A percentile compares a stretch with the other conserved stretches of the same genome.
Conservation (phyloP, 805 yeast species). For the Tetrapisispora taiwanensis region DNA sequence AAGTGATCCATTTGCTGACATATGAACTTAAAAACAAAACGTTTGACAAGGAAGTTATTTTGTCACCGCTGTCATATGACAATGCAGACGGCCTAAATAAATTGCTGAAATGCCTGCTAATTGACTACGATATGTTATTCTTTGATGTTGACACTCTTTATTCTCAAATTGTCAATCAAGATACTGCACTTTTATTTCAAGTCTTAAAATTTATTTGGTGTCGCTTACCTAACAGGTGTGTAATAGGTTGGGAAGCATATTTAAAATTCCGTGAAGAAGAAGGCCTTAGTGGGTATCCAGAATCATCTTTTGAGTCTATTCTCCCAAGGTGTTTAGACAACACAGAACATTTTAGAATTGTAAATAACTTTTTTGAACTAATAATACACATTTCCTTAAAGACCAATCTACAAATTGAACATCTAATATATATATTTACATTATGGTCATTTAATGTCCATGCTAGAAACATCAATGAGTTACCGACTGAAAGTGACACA, state of each 20-base stretch:
- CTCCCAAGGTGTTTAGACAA: constrained; percentile 77
- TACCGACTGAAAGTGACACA: background rate
- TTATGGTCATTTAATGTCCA: constrained; percentile 67
- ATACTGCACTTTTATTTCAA: constrained; percentile 61
- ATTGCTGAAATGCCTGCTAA: background rate
- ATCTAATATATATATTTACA: constrained; percentile 70
- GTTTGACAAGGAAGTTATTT: background rate
- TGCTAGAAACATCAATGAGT: background rate
- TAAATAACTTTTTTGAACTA: constrained; percentile 76
- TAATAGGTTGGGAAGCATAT: constrained; percentile 81
- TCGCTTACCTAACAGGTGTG: constrained; percentile 64
- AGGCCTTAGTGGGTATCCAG: constrained; percentile 52
- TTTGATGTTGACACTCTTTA: background rate
- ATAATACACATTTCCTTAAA: constrained; percentile 66
- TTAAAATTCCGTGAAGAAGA: constrained; percentile 57
- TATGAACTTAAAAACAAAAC: constrained; percentile 37
- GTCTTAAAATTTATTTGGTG: constrained; percentile 81
- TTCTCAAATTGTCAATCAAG: constrained; percentile 16
- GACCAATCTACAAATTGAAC: constrained; percentile 67
- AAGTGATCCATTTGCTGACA: constrained; percentile 58
- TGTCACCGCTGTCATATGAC: background rate
- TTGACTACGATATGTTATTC: background rate
- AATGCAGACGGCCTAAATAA: background rate
- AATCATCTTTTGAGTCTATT: constrained; percentile 60
- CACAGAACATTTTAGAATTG: constrained; percentile 81